Percentiles rank a stretch among this genome's conserved stretches.
Conservation (phyloP, 257 asterid species). For the Lavandula angustifolia region DNA sequence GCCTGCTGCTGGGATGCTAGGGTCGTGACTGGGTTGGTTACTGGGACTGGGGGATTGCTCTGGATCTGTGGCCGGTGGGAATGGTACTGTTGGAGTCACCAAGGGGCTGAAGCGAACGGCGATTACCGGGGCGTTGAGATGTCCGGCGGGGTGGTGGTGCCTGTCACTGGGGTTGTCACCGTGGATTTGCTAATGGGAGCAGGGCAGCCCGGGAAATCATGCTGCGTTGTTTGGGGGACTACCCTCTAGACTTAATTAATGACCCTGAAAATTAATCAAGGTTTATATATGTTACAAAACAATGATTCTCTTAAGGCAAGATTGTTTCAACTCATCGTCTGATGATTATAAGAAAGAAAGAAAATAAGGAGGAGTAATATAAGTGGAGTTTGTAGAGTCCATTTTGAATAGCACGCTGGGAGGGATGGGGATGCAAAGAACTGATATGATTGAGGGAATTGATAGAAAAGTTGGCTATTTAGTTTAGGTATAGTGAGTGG, state of each 20-base stretch:
- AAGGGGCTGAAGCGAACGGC: constrained; percentile 55
- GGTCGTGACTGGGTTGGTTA: constrained; percentile 50
- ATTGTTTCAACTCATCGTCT: no score
- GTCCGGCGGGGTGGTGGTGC: constrained; percentile 41
- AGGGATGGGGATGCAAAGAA: neutral
- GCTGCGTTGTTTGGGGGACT: constrained; percentile 38
- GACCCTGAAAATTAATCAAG: no score
- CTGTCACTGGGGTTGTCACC: constrained; percentile 53
- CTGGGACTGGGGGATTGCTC: constrained; percentile 36
- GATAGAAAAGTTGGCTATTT: constrained; percentile 34
- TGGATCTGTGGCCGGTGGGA: constrained; percentile 43
- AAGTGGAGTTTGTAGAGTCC: constrained; percentile 46
- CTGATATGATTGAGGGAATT: neutral
- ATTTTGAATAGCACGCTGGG: constrained; percentile 34
- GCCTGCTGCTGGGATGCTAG: constrained; percentile 40
- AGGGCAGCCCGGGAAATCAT: constrained; percentile 45
- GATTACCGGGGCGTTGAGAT: constrained; percentile 34
- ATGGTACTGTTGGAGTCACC: constrained; percentile 32
- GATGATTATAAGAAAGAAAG: no score
- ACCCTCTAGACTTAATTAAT: neutral
- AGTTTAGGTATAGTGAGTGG: constrained; percentile 21
- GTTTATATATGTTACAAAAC: no score
- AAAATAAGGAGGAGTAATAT: constrained; percentile 37
- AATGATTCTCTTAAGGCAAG: no score
- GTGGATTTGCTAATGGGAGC: constrained; percentile 65